Conservation (phyloP, 495 filamentous ascomycete species). For the Polyplosphaeria fusca region DNA sequence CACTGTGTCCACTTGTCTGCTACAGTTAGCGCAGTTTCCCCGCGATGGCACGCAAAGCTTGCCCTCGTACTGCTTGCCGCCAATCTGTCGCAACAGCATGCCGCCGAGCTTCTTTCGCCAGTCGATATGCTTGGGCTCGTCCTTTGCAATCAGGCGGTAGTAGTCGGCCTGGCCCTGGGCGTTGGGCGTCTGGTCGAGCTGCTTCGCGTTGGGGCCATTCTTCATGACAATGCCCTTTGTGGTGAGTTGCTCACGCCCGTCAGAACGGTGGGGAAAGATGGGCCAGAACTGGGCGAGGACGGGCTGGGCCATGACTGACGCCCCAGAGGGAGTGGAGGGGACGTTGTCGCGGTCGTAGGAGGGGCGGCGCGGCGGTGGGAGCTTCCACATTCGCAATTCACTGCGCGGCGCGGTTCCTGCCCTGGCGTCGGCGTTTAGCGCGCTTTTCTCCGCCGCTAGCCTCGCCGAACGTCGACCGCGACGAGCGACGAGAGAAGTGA, state of each 20-base stretch:
- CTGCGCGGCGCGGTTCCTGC: too few species aligned
- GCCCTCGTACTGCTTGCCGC: constrained; percentile 39
- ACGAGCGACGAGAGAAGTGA: too few species aligned
- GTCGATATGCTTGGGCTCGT: constrained; percentile 49
- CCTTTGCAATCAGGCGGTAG: constrained; percentile 43
- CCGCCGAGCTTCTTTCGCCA: constrained; percentile 56
- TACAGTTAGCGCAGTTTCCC: constrained; percentile 16
- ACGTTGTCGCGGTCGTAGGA: background rate
- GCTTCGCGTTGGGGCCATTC: constrained; percentile 47
- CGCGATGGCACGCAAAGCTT: constrained; percentile 1
- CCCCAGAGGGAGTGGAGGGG: background rate
- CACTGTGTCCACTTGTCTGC: constrained; percentile 44
- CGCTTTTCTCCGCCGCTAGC: background rate
- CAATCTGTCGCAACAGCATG: constrained; percentile 49
- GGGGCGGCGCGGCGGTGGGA: background rate
- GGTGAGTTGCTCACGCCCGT: constrained; percentile 41
- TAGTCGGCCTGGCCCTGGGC: constrained; percentile 49
- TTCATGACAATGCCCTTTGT: constrained; percentile 38
- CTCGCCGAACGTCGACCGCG: too few species aligned
- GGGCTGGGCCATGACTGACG: constrained; percentile 15
- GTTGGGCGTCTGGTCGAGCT: constrained; percentile 48
- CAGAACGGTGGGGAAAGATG: constrained; percentile 41
- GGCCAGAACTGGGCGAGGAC: constrained; percentile 40
- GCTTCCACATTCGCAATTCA: too few species aligned
- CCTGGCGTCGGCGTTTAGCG: too few species aligned